Conservation (phyloP, 2,329 filamentous ascomycete species). For the Rhinocladiella mackenziei region DNA sequence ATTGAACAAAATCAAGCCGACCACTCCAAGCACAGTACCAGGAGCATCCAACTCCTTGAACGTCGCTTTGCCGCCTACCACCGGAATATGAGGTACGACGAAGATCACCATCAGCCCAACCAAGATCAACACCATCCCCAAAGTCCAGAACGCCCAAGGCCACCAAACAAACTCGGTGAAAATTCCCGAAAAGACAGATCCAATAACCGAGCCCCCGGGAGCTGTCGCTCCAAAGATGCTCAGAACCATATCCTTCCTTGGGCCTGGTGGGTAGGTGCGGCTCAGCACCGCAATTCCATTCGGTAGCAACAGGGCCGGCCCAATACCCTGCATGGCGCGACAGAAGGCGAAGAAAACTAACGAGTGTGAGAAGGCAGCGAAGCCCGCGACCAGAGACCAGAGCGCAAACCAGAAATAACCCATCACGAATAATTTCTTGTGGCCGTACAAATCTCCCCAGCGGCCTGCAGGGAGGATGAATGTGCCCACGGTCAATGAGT, state of each 20-base stretch:
- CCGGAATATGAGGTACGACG: constrained; percentile 39
- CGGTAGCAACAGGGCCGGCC: constrained; percentile 48
- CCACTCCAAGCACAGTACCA: constrained; percentile 47
- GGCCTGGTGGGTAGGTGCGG: constrained; percentile 43
- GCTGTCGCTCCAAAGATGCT: constrained; percentile 48
- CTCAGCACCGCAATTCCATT: constrained; percentile 49
- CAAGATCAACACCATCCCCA: constrained; percentile 40
- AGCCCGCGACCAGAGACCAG: constrained; percentile 46
- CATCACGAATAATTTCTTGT: constrained; percentile 47
- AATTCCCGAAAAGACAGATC: constrained; percentile 40
- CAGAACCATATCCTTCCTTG: constrained; percentile 48
- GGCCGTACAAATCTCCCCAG: constrained; percentile 50
- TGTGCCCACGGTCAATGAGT: constrained; percentile 48
- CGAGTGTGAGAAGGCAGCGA: constrained; percentile 38
- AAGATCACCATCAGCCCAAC: constrained; percentile 37
- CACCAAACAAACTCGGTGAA: constrained; percentile 46
- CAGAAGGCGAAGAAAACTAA: constrained; percentile 36
- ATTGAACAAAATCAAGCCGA: constrained; percentile 52
- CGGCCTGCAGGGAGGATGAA: constrained; percentile 50
- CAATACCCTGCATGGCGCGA: constrained; percentile 45
- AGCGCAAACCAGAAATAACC: constrained; percentile 50
- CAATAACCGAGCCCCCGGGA: constrained; percentile 44
- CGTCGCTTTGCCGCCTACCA: constrained; percentile 31
- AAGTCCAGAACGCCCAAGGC: constrained; percentile 51
- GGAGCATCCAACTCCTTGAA: constrained; percentile 36